Conservation (phyloP, 495 filamentous ascomycete genomes). For the Xylaria venustula region DNA sequence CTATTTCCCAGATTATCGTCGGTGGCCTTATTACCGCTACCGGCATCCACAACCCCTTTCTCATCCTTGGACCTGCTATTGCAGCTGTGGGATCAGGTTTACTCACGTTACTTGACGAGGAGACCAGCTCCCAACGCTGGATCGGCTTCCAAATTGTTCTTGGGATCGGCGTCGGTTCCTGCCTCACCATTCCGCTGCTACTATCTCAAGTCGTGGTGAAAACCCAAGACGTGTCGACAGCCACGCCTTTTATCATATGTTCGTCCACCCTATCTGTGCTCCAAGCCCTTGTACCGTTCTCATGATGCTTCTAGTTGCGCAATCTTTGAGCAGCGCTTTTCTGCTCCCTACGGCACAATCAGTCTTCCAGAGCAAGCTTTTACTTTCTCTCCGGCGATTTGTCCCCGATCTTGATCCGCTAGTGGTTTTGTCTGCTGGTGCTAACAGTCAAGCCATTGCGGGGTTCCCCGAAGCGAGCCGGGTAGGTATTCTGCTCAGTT, state of each 20-base stretch:
- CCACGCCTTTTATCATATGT: conserved; percentile 11
- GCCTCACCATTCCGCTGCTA: conserved; percentile 7
- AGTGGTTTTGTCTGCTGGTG: conserved; percentile 6
- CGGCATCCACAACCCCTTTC: conserved; percentile 36
- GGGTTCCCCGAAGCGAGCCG: neutral
- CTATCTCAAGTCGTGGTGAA: conserved; percentile 9
- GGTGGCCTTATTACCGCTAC: conserved; percentile 31
- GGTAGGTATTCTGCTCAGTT: neutral
- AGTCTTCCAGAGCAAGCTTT: conserved; percentile 3
- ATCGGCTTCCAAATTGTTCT: conserved; percentile 61
- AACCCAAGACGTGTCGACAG: conserved; percentile 7
- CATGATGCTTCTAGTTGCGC: neutral
- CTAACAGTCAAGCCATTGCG: conserved; percentile 6
- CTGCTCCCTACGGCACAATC: conserved; percentile 7
- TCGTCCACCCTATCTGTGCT: neutral
- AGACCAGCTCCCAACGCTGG: conserved; percentile 43
- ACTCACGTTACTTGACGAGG: conserved; percentile 48
- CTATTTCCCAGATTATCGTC: conserved; percentile 28
- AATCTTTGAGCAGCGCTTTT: conserved; percentile 9
- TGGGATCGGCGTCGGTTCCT: conserved; percentile 44
- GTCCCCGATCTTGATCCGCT: conserved; percentile 5
- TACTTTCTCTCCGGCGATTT: conserved; percentile 1
- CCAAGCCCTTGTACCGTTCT: neutral
- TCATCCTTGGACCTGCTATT: conserved; percentile 29
- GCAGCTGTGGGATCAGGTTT: conserved; percentile 21